Base-by-base conservation (phyloP, 75 land plant genomes). In the Cryptomeria japonica region DNA sequence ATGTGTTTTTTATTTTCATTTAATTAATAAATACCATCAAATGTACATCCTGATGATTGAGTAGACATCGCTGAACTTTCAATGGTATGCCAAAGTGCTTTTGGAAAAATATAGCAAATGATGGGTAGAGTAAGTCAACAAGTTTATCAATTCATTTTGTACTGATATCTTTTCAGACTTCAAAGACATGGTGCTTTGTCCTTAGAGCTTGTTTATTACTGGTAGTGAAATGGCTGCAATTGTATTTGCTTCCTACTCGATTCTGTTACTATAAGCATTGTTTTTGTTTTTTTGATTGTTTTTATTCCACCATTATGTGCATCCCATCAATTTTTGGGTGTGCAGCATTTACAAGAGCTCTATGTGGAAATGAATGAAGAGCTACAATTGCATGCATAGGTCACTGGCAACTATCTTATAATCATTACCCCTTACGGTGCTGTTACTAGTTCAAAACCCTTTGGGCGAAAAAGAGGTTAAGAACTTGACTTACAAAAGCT, bases 401-500 rank as follows among this genome's bases (percentile, higher is more conserved):
- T 58, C 64, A 53, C 64, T 19, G 64, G 19, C 6, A 22, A 18
- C 64, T 58, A 19, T 5, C 19, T 58, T 58, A 58, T 18, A 58
- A 58, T 0, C 25, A 58, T 18, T 58, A 15, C 25, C 2, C 64
- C 64, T 58, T 19, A 58, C 1, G 55, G 55, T 51, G 55, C 55
- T 51, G 64, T 4, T 58, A 19, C 64, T 58, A 19, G 64, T 51
- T 51, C 55, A 51, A 51, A 51, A 51, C 55, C 55, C 55, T 64
- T 49, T 64, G 31, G 70, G n/a, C 19, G 37, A 11, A 37, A 28
- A 64, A 85, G 64, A 41, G 84, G 31, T 0, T 25, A 28, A 41
- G 12, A 46, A 82, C 8, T 82, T 5, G n/a, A 82, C 92, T 91
- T 90, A 96, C 96, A 90, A 94, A 96, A 58, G 95, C 93, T 46